Base-by-base conservation (phyloP, 805 yeast species). In the Saccharomycopsis vini region DNA sequence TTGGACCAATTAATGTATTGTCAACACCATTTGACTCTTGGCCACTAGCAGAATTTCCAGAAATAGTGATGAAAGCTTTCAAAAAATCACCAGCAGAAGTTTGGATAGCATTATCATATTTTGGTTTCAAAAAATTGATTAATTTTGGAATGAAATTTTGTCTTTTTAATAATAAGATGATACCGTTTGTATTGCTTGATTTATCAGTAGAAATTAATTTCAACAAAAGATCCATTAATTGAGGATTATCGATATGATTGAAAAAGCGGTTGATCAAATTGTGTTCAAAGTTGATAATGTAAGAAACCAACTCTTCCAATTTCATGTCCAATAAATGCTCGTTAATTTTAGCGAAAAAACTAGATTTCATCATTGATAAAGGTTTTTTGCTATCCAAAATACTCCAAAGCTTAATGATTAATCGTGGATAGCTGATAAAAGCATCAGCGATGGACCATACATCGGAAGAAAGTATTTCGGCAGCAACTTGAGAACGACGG, bases 81-180 rank as follows among this genome's bases (percentile, higher is more conserved):
- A 92, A 67, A 57, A 92, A 92, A 58, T 92, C 98, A 19, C 95
- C 94, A 1, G 95, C 94, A 0, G 97, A 95, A 15, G 92, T 79
- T 60, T 92, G 97, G 39, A 78, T 79, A 6, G 89, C 73, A 7
- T 80, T 68, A 32, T 43, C 49, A 23, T 74, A 67, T 5, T 73
- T 72, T 1, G 95, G 88, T 23, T 77, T 79, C 52, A 92, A 67
- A 49, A 77, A 79, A 13, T 77, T 73, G 29, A 92, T 67, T 51
- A 92, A 67, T 49, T 79, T 75, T 5, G 88, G 79, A 28, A 92
- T 79, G 49, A 92, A 67, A 24, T 71, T 62, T 58, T 90, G 96
- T 36, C 71, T 72, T 50, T 83, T 79, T 48, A 92, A 68, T 13
- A 77, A 68, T 29, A 83, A 86, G 44, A 90, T 76, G 18, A 92